Base-by-base conservation (phyloP, 495 filamentous ascomycete species). In the Neurospora sp. region DNA sequence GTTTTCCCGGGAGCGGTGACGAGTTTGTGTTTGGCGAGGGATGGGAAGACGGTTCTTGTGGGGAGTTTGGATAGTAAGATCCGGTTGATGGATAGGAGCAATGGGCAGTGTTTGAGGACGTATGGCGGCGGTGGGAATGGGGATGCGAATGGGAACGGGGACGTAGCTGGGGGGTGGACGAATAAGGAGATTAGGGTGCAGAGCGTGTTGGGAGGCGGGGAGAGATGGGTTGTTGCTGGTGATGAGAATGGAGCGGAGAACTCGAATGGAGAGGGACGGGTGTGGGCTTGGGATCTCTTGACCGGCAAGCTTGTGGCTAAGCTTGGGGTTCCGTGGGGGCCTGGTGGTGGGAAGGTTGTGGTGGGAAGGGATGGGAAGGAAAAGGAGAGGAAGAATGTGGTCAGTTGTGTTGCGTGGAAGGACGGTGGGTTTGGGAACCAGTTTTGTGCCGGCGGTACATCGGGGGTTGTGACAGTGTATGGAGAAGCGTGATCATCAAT, bases 251-350 rank as follows among this genome's bases (percentile, higher is more conserved):
- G 36, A 78, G 80, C 4, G 73, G 77, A 5, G 82, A 48, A 21
- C 48, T 59, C 48, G n/a, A 88, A 77, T 2, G 84, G 54, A 36
- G 54, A 90, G 72, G 91, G 90, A 10, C 87, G 89, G 76, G 86
- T 97, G 21, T 93, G 92, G 86, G 93, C 90, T 15, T 98, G 95
- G 93, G 94, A 97, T 87, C 79, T 97, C n/a, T 76, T 97, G 70
- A 91, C 85, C 45, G 95, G 94, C 2, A 88, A 90, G 71, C 77
- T 91, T 45, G 84, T 91, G 71, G 86, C 89, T 34, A 88, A 84
- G 71, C 77, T 94, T 62, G 79, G 85, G 45, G 89, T 88, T 78
- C 89, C 88, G 80, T 82, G 86, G 84, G 74, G 89, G 82, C 90
- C 86, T 13, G 91, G 87, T 82, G 84, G 79, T 39, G 83, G 77